Evolutionary conservation across 2,329 filamentous ascomycete species (phyloP), one percentile per base, ranked within the genome.

Genomic region (Phialophora tarda): DNA sequence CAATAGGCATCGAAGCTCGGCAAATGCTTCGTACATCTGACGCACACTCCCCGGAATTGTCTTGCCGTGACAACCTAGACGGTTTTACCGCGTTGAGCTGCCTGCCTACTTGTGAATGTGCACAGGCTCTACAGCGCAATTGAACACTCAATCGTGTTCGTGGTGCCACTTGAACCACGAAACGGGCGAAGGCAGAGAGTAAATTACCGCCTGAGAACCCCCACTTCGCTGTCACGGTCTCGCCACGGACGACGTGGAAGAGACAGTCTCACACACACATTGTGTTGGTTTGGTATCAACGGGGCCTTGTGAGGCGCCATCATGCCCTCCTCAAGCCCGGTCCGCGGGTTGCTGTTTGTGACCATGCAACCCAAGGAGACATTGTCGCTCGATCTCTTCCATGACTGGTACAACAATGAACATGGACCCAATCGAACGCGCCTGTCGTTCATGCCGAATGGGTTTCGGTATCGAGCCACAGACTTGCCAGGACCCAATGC

Each of bases 331-430:
- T 62, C 63, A 30, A 56, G 21, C 38, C 62, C 66, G 1, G 82
- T 78, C 62, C 85, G 85, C 10, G 92, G 92, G 66, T 87, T 93
- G 74, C 88, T 96, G 75, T 92, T 89, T 77, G 92, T 96, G 72
- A 93, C 91, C 17, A 96, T 96, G 89, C 88, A 93, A 79, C 91
- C 92, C 73, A 60, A 67, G 23, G 53, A 64, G 30, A 62, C 58
- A 14, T 48, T 67, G 14, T 62, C 62, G 11, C 55, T 63, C 14
- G 59, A 62, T 5, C 59, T 91, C 74, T 96, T 96, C 79, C 90
- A 96, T 78, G 91, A 96, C 77, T 94, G 91, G 91, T 96, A 96
- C 82, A 93, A 96, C 81, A 95, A 93, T 78, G 92, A 96, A 81
- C 92, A 96, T 80, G 92, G 92, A 62, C 92, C 92, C 21, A 86